Evolutionary conservation across 805 yeast species (phyloP).

Genomic region (Wickerhamiella slavikovae): DNA sequence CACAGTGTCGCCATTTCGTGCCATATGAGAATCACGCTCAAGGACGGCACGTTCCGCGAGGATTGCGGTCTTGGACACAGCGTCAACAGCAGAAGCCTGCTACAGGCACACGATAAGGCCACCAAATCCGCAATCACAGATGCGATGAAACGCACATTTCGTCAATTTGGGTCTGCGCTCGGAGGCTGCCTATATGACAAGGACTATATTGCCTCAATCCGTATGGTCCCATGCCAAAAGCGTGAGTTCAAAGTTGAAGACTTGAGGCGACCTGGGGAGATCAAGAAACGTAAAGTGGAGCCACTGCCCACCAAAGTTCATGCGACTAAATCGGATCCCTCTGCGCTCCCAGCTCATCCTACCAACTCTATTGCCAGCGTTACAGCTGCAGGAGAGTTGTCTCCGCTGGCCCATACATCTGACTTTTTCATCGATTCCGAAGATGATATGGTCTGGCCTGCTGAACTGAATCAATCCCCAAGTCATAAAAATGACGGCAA

Average conservation of each 20-base stretch:
- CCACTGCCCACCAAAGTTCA: too few relatives aligned
- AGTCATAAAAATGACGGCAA: too few relatives aligned
- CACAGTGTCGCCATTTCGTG: conserved; percentile 16
- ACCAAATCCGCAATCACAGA: conserved; percentile 64
- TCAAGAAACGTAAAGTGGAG: too few relatives aligned
- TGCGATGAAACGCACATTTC: conserved; percentile 45
- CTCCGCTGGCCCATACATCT: too few relatives aligned
- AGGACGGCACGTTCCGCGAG: conserved; percentile 56
- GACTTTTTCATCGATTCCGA: too few relatives aligned
- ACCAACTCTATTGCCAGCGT: too few relatives aligned
- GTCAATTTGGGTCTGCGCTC: conserved; percentile 47
- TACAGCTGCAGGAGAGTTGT: too few relatives aligned
- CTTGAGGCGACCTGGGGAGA: conserved; percentile 9
- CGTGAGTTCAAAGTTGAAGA: conserved; percentile 7
- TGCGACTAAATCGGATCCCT: too few relatives aligned
- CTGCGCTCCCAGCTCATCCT: too few relatives aligned
- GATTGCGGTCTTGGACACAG: conserved; percentile 50
- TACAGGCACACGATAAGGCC: conserved; percentile 55
- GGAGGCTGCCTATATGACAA: conserved; percentile 43
- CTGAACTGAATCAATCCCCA: too few relatives aligned
- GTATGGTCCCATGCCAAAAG: conserved; percentile 18
- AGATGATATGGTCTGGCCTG: too few relatives aligned
- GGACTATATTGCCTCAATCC: conserved; percentile 26
- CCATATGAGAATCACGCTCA: conserved; percentile 37
- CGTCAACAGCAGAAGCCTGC: conserved; percentile 27